Conservation (phyloP, 2,329 filamentous ascomycete genomes). For the Alternaria rosae region DNA sequence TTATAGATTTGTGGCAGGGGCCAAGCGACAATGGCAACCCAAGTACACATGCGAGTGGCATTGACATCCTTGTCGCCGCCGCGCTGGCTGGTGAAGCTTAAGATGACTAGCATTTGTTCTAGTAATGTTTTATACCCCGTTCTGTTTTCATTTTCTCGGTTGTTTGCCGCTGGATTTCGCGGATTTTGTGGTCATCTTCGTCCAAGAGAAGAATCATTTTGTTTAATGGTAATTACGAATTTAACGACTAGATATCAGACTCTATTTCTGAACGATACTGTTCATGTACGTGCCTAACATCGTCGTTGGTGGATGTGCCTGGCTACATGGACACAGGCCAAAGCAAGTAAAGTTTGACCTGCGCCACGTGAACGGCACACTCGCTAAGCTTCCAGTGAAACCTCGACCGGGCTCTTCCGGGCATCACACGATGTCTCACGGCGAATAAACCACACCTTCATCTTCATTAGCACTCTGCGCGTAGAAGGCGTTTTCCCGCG, state of each 20-base stretch:
- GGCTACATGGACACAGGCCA: neutral
- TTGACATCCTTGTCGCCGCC: slow-evolving; percentile 69
- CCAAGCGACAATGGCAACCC: slow-evolving; percentile 60
- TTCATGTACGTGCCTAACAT: neutral
- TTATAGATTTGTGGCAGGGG: slow-evolving; percentile 68
- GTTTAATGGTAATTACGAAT: slow-evolving; percentile 10
- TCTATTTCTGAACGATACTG: neutral
- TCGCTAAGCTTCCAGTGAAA: neutral
- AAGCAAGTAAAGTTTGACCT: neutral
- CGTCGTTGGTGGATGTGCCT: neutral
- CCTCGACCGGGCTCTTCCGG: neutral
- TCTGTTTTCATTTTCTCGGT: neutral
- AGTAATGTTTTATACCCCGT: slow-evolving; percentile 15
- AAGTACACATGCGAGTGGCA: slow-evolving; percentile 67
- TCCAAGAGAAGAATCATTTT: neutral
- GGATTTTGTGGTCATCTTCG: neutral
- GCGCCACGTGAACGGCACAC: neutral
- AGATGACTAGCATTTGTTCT: neutral
- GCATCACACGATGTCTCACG: neutral
- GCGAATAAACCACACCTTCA: neutral
- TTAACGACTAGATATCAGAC: neutral
- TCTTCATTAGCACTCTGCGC: neutral
- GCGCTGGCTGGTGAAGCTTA: slow-evolving; percentile 16
- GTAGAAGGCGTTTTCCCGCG: neutral
- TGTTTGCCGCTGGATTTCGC: slow-evolving; percentile 1